Base-by-base conservation (phyloP, 805 yeast genomes). In the Metschnikowia noctiluminum region DNA sequence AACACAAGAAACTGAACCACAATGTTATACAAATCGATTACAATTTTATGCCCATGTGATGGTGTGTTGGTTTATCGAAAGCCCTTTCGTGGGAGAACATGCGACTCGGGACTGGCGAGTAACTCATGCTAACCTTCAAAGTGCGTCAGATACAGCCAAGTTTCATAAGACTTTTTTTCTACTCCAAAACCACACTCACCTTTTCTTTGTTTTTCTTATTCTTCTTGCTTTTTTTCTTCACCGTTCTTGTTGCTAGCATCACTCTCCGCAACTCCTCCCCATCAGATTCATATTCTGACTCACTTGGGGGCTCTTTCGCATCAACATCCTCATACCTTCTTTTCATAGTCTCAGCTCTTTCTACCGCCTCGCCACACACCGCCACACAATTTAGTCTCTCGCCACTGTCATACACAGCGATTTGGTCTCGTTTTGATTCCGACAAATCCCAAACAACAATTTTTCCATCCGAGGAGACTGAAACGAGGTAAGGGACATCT, bases 381-480 rank as follows among this genome's bases (percentile, higher is more conserved):
- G 85, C 78, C 21, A 90, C 83, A 69, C 97, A 92, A 65, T 89
- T 92, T 53, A 94, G 77, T 61, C 99, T 78, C 68, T 94, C 98
- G 11, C 95, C 96, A 16, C 92, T 79, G 54, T 85, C 89, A 64
- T 90, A 92, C 3, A 89, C 94, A 0, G 97, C 97, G 26, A 90
- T 78, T 65, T 90, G 96, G 59, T 88, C 95, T 58, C 78, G 76
- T 2, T 71, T 60, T 0, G 69, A 63, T 62, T 85, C 69, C 2
- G 56, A 39, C 15, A 73, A 55, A 62, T 91, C 86, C 97, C 97
- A 92, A 2, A 92, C 87, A 7, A 94, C 96, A 45, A 92, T 85
- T 60, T 81, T 87, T 27, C 98, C 98, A 66, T 92, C 98, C 0
- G 97, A 88, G 0, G 97, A 88, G 11, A 90, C 88, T 2, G 96